phyloP scores from a whole-genome alignment of 768 basidiomycete genomes.

The Omphalotus guepiniiformis region DNA sequence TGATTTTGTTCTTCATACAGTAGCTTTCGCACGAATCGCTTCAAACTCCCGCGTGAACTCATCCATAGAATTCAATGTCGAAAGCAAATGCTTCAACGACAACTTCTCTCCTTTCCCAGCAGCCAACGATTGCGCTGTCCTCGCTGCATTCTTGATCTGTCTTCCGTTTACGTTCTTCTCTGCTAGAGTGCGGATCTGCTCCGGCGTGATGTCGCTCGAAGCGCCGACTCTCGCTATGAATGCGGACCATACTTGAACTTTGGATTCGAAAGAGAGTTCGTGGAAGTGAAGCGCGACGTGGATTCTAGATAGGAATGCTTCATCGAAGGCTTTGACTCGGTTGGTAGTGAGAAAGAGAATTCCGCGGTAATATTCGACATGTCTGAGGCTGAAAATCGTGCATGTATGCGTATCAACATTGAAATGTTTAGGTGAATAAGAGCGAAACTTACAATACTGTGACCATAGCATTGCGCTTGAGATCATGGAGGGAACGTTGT shows the following conservation, averaged over 20 bases:
- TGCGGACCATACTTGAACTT: slow-evolving; percentile 58
- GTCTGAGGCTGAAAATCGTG: slow-evolving; percentile 39
- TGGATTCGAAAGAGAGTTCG: slow-evolving; percentile 48
- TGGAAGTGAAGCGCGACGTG: slow-evolving; percentile 64
- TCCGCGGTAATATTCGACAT: slow-evolving; percentile 54
- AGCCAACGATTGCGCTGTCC: slow-evolving; percentile 61
- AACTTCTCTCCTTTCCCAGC: slow-evolving; percentile 42
- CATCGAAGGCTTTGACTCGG: slow-evolving; percentile 57
- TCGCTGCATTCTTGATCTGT: slow-evolving; percentile 67
- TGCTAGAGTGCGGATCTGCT: slow-evolving; percentile 43
- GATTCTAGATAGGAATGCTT: slow-evolving; percentile 65
- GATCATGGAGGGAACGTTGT: slow-evolving; percentile 57
- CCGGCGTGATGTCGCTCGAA: slow-evolving; percentile 29
- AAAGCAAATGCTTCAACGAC: slow-evolving; percentile 45
- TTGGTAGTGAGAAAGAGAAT: slow-evolving; percentile 58
- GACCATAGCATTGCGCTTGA: slow-evolving; percentile 69
- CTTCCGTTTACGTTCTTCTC: slow-evolving; percentile 54
- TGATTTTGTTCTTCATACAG: not conserved
- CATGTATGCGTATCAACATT: slow-evolving; percentile 24
- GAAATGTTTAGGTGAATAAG: not conserved
- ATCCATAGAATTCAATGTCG: slow-evolving; percentile 59
- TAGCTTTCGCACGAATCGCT: slow-evolving; percentile 11
- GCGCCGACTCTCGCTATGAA: slow-evolving; percentile 49
- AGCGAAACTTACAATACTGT: slow-evolving; percentile 49
- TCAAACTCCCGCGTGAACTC: slow-evolving; percentile 50